Evolutionary conservation across 2,329 filamentous ascomycete species (phyloP).

Genomic region (Bipolaris gigantea): DNA sequence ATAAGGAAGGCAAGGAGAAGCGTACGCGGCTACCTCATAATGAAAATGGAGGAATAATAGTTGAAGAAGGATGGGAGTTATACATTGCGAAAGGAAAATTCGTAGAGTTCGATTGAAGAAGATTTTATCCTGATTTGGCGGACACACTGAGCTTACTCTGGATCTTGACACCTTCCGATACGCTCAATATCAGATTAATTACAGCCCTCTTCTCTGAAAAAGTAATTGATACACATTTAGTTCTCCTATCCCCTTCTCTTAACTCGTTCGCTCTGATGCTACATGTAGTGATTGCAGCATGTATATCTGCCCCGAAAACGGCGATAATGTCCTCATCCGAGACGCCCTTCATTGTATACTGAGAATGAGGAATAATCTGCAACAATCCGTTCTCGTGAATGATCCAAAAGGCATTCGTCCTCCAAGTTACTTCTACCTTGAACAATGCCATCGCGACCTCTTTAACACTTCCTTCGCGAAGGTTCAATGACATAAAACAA

Average conservation of each 20-base stretch:
- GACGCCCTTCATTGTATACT: slow-evolving; percentile 1
- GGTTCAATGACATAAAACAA: not conserved
- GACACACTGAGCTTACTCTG: not conserved
- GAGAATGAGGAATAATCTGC: not conserved
- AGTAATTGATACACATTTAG: not conserved
- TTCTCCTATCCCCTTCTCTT: not conserved
- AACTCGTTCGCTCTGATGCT: not conserved
- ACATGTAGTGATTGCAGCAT: slow-evolving; percentile 1
- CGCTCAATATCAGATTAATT: not conserved
- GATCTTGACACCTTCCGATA: not conserved
- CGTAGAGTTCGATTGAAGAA: not conserved
- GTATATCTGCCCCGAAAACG: slow-evolving; percentile 1
- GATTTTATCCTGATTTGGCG: not conserved
- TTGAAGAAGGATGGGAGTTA: not conserved
- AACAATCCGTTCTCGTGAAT: not conserved
- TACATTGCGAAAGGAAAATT: not conserved
- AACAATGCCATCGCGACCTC: not conserved
- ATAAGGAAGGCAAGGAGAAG: slow-evolving; percentile 1
- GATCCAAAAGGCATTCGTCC: not conserved
- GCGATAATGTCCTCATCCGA: not conserved
- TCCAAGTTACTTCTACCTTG: not conserved
- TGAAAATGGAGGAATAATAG: not conserved
- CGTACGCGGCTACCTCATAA: not conserved
- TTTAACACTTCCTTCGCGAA: slow-evolving; percentile 1
- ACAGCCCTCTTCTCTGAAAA: not conserved